Evolutionary conservation across 1,139 yeast genomes (phyloP), one percentile per base, ranked within the genome.

Genomic region (Yamadazyma taylorii): DNA sequence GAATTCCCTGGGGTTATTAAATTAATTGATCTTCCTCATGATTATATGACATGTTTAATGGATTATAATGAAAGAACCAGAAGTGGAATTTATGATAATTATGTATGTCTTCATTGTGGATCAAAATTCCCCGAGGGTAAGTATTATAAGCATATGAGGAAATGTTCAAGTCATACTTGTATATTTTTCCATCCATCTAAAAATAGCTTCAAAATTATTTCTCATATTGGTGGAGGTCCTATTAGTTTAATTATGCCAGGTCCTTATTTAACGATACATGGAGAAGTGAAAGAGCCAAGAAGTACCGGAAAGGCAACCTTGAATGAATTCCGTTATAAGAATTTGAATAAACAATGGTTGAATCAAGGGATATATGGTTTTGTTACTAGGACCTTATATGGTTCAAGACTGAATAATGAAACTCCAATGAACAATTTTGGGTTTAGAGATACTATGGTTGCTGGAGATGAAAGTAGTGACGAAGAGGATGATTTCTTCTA

Each of bases 221-320:
- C 69, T 14, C 60, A 63, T 56, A 44, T 67, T 47, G 55, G 56
- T 1, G 43, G 43, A 10, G 59, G 55, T 45, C 70, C 56, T 30
- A 58, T 53, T 4, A 56, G 56, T 31, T 44, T 62, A 2, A 55
- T 60, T 24, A 60, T 76, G 17, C 69, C 75, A 12, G 85, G 86
- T 0, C 92, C 92, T 2, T 85, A 83, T 51, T 61, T 85, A 52
- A 82, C 86, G 34, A 65, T 69, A 5, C 88, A 83, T 55, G 94
- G 94, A 21, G 92, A 85, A 54, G 74, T 81, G 9, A 83, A 84
- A 33, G 63, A 69, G 8, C 73, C 72, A 17, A 66, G 78, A 6
- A 63, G 69, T 44, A 67, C 72, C 11, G 74, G 77, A 9, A 79
- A 73, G 39, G 85, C 87, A 0, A 66, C 66, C 0, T 64, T 84